These are phyloP conservation scores for Karstenula rhodostoma DNA, from an alignment of 2,329 filamentous ascomycete species.

Conservation along the genomic window DNA sequence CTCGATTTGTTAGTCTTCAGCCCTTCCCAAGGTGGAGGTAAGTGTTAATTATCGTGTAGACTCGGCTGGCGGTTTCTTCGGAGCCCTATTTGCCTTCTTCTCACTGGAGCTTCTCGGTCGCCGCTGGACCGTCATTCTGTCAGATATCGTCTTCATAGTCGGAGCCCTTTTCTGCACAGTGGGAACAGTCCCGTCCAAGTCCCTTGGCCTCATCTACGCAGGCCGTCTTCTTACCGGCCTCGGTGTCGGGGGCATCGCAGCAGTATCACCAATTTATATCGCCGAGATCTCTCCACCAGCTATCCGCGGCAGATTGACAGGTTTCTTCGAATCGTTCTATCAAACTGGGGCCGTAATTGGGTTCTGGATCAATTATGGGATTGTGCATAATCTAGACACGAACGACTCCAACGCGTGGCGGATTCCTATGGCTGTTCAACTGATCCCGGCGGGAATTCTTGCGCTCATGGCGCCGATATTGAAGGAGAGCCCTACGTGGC, in stretches of 20 bases:
- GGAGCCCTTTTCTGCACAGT: constrained; percentile 42
- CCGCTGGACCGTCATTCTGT: not conserved
- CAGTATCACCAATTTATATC: not conserved
- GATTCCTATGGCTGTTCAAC: constrained; percentile 67
- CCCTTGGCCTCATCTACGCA: constrained; percentile 1
- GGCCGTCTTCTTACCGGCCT: not conserved
- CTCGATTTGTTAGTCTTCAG: constrained; percentile 42
- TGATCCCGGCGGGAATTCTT: constrained; percentile 71
- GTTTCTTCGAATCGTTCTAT: constrained; percentile 58
- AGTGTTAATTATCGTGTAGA: constrained; percentile 21
- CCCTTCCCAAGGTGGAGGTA: no score
- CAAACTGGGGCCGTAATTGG: constrained; percentile 75
- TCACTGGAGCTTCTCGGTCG: not conserved
- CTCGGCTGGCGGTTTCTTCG: constrained; percentile 5
- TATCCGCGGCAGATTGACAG: constrained; percentile 68
- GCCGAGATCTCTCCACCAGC: not conserved
- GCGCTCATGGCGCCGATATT: constrained; percentile 53
- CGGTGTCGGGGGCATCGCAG: not conserved
- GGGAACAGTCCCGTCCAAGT: not conserved
- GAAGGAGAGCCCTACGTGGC: constrained; percentile 55
- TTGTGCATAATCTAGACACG: constrained; percentile 19
- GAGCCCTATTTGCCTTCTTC: constrained; percentile 4
- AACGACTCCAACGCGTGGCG: constrained; percentile 53
- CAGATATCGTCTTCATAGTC: not conserved
- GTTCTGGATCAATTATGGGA: constrained; percentile 31